Evolutionary conservation across 805 yeast genomes (phyloP).

Genomic region (Kodamaea jinghongensis): DNA sequence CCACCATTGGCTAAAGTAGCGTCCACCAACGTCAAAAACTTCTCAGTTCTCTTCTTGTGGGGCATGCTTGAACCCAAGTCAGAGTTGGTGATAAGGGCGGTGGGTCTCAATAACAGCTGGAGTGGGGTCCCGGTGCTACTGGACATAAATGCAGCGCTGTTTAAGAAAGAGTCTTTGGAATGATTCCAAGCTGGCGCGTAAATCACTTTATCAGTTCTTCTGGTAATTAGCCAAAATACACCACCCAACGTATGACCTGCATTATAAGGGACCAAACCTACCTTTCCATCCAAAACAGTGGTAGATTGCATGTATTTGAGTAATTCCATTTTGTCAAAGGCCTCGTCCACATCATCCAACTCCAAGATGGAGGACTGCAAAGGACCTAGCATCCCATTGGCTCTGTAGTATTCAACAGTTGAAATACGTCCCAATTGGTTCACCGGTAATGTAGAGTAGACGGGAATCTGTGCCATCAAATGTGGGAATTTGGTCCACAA

Average conservation of each 20-base stretch:
- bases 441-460: constrained; percentile 88
- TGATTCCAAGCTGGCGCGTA: constrained; percentile 96
- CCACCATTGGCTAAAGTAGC: constrained; percentile 73
- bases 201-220: constrained; percentile 73
- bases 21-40: constrained; percentile 59
- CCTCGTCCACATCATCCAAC: constrained; percentile 70
- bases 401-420: constrained; percentile 77
- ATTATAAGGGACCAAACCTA: constrained; percentile 74
- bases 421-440: constrained; percentile 81
- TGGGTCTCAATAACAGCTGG: constrained; percentile 70
- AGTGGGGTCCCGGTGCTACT: constrained; percentile 54
- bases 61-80: constrained; percentile 63
- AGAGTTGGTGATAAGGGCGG: constrained; percentile 75
- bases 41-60: constrained; percentile 61
- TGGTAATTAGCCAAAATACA: constrained; percentile 76
- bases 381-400: constrained; percentile 76
- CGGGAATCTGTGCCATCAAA: constrained; percentile 61
- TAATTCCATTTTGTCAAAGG: constrained; percentile 67
- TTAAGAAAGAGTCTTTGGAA: constrained; percentile 79
- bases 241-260: constrained; percentile 96
- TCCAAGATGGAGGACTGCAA: constrained; percentile 55
- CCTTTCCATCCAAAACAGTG: constrained; percentile 59
- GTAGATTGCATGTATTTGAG: constrained; percentile 80
- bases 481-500: constrained; percentile 57
- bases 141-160: constrained; percentile 62